These are phyloP conservation scores for Gaeumannomyces tritici DNA, from an alignment of 2,329 filamentous ascomycete species.

Conservation along the genomic window DNA sequence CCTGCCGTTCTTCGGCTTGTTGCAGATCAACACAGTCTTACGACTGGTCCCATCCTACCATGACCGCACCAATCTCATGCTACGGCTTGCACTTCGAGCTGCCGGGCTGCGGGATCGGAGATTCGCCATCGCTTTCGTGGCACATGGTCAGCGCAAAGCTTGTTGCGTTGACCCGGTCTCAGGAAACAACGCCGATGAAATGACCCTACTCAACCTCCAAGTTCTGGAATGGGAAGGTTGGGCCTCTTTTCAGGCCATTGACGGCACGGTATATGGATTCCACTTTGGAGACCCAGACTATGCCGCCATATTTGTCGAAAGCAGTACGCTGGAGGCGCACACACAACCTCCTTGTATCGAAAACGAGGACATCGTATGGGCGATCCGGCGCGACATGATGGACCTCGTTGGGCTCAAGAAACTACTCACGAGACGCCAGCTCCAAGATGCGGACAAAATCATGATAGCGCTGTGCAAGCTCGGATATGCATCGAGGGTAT, in stretches of 20 bases:
- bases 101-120: background rate
- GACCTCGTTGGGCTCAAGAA: background rate
- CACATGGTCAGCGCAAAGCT: background rate
- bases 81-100: background rate
- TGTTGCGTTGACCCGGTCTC: too few species aligned
- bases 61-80: background rate
- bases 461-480: background rate
- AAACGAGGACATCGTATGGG: background rate
- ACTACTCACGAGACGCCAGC: background rate
- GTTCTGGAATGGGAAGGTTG: too few species aligned
- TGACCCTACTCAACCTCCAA: too few species aligned
- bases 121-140: background rate
- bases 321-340: background rate
- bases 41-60: background rate
- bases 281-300: too few species aligned
- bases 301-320: background rate
- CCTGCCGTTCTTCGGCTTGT: background rate
- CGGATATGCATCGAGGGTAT: background rate
- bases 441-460: too few species aligned
- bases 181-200: too few species aligned
- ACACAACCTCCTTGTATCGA: background rate
- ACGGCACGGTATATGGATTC: background rate
- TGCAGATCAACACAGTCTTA: background rate
- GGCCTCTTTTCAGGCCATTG: background rate
- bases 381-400: background rate